A percentile compares a stretch with the other conserved stretches of the same genome.
These are phyloP conservation scores for Drosera spatulata DNA, from an alignment of 179 eudicot genomes.

Conservation along the genomic window DNA sequence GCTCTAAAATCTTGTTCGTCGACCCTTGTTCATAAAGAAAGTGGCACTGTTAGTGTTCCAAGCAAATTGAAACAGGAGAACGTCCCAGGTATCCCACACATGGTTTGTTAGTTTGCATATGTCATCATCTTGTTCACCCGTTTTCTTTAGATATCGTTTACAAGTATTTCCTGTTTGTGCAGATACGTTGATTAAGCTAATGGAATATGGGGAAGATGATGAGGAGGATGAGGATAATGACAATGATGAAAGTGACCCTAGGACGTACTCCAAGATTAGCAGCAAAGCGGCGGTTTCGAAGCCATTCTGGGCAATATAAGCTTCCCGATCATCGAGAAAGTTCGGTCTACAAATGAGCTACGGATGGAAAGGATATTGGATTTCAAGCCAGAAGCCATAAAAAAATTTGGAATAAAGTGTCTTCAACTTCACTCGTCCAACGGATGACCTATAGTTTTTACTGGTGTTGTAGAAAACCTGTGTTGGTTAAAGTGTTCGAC, in stretches of 20 bases:
- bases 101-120: background rate
- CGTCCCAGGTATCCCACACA: constrained; percentile 47
- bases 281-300: constrained; percentile 25
- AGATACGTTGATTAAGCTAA: constrained; percentile 76
- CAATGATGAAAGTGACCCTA: constrained; percentile 9
- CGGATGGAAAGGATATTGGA: too few species aligned
- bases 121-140: background rate
- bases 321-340: background rate
- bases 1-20: constrained; percentile 28
- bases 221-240: constrained; percentile 10
- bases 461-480: too few species aligned
- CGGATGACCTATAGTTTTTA: too few species aligned
- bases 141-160: background rate
- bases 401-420: too few species aligned
- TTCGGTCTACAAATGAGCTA: background rate
- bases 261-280: constrained; percentile 12
- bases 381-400: too few species aligned
- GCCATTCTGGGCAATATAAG: constrained; percentile 83
- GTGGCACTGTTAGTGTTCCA: constrained; percentile 8
- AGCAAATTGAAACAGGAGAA: constrained; percentile 18
- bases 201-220: constrained; percentile 78
- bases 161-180: constrained; percentile 14
- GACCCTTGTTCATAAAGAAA: constrained; percentile 13
- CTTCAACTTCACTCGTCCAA: too few species aligned
- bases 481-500: too few species aligned